Evolutionary conservation across 2,329 filamentous ascomycete species (phyloP).

Genomic region (Pestalotiopsis sp.): DNA sequence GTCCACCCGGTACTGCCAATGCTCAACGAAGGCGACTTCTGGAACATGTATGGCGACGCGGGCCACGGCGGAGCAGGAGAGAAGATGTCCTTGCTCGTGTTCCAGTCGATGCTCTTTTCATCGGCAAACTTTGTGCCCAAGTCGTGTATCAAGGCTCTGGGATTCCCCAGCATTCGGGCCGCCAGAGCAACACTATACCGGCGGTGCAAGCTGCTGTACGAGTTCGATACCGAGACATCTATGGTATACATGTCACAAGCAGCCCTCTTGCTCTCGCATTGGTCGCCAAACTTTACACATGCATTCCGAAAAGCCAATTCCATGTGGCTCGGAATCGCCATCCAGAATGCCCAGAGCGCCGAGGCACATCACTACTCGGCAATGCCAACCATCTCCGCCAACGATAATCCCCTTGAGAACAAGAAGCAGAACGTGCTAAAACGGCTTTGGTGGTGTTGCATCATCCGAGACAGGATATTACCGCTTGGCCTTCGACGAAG

Average conservation of each 20-base stretch:
- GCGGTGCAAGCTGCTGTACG: constrained; percentile 40
- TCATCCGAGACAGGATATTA: constrained; percentile 53
- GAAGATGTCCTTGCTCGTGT: constrained; percentile 44
- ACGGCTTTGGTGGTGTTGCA: constrained; percentile 57
- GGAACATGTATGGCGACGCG: constrained; percentile 42
- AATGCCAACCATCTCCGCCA: constrained; percentile 30
- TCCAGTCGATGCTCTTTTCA: constrained; percentile 47
- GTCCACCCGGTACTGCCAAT: constrained; percentile 47
- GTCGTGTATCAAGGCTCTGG: constrained; percentile 39
- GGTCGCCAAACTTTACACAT: constrained; percentile 34
- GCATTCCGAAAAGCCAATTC: constrained; percentile 43
- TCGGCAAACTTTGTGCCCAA: constrained; percentile 44
- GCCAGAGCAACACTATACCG: constrained; percentile 47
- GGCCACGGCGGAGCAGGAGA: constrained; percentile 22
- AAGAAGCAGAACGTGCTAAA: constrained; percentile 45
- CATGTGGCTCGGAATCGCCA: constrained; percentile 50
- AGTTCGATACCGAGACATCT: constrained; percentile 46
- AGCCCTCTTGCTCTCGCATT: constrained; percentile 44
- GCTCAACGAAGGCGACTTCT: constrained; percentile 48
- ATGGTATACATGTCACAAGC: constrained; percentile 42
- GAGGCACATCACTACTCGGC: constrained; percentile 44
- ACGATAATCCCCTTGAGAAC: constrained; percentile 31
- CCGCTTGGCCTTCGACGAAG: constrained; percentile 50
- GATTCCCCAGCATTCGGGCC: constrained; percentile 42
- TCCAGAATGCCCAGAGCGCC: constrained; percentile 49